phyloP scores from a whole-genome alignment of 306 rosid species.

The Lablab purpureus region DNA sequence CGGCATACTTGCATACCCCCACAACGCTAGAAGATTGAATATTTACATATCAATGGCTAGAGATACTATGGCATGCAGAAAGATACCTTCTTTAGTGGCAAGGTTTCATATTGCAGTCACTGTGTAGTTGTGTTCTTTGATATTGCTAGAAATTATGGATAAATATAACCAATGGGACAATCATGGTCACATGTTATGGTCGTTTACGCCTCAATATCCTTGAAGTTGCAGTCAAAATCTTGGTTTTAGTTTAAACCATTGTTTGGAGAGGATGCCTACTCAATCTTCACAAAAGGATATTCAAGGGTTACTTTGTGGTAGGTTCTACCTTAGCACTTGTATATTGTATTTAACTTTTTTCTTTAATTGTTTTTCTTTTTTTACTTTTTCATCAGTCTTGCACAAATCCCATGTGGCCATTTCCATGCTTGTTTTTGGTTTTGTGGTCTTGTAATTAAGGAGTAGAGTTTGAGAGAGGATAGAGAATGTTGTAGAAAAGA shows the following conservation, averaged over 20 bases:
- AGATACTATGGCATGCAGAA: constrained; percentile 42
- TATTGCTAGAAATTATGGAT: no score
- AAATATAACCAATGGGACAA: no score
- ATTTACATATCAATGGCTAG: constrained; percentile 34
- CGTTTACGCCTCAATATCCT: neutral
- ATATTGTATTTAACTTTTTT: constrained; percentile 7
- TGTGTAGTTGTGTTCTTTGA: neutral
- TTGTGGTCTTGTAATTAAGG: constrained; percentile 17
- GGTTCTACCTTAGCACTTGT: constrained; percentile 8
- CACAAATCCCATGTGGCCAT: constrained; percentile 56
- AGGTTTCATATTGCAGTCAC: neutral
- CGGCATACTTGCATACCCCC: constrained; percentile 35
- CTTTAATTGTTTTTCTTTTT: neutral
- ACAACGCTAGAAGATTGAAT: constrained; percentile 16
- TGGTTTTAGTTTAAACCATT: neutral
- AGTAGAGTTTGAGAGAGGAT: constrained; percentile 19
- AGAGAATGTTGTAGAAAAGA: constrained; percentile 48
- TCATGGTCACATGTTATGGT: no score
- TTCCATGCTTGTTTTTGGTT: constrained; percentile 76
- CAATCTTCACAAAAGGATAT: constrained; percentile 30
- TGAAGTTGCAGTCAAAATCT: neutral
- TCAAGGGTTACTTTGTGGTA: neutral
- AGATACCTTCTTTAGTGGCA: constrained; percentile 35
- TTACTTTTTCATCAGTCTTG: neutral
- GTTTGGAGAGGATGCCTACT: constrained; percentile 3